phyloP scores from a whole-genome alignment of 164 flowering plant genomes.

The Liquidambar formosana region DNA sequence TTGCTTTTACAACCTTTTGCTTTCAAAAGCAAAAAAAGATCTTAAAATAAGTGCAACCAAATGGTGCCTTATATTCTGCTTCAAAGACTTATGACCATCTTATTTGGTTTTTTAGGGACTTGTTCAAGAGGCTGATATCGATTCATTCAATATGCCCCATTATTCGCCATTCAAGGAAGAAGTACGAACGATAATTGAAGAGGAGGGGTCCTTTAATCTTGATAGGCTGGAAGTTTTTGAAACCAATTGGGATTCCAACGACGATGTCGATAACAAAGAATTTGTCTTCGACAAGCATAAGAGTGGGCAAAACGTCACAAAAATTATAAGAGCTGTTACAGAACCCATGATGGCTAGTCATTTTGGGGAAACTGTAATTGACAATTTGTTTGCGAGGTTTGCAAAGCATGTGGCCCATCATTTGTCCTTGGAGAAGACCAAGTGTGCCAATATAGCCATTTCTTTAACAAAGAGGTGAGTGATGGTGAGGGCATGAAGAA shows the following conservation, averaged over 20 bases:
- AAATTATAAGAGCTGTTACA: background rate
- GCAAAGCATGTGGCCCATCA: background rate
- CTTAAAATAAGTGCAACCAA: too few species aligned
- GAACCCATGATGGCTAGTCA: conserved; percentile 7
- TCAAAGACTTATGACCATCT: too few species aligned
- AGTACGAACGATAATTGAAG: background rate
- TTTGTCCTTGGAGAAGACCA: background rate
- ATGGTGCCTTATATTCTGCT: too few species aligned
- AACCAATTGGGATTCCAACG: background rate
- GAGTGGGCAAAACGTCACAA: background rate
- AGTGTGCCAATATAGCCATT: background rate
- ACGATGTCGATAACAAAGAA: background rate
- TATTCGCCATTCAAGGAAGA: background rate
- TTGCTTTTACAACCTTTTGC: too few species aligned
- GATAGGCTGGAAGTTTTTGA: background rate
- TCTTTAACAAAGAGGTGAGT: background rate
- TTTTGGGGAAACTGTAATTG: conserved; percentile 3
- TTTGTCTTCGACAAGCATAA: background rate
- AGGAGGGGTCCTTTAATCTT: conserved; percentile 4
- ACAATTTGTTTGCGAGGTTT: conserved; percentile 2
- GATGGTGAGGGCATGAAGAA: too few species aligned
- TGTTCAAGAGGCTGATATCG: background rate
- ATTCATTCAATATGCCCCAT: conserved; percentile 5
- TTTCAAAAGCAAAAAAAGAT: too few species aligned
- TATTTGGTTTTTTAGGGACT: conserved; percentile 1